phyloP scores from a whole-genome alignment of 352 stramenopile genomes.

The Phytophthora parvispora region DNA sequence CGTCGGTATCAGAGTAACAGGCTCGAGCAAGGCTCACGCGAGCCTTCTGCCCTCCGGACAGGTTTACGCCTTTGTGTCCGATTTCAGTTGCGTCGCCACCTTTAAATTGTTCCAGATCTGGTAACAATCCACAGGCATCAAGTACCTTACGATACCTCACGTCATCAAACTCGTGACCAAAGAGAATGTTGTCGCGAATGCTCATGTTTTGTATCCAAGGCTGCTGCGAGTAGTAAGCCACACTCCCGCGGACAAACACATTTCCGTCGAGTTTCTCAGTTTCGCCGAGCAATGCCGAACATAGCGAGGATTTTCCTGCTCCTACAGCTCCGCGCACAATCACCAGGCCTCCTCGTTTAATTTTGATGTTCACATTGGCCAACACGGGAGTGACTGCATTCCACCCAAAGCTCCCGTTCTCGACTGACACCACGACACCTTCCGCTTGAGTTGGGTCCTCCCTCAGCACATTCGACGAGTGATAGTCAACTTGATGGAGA shows the following conservation, averaged over 20 bases:
- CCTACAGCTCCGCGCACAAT: constrained; percentile 45
- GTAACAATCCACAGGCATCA: constrained; percentile 70
- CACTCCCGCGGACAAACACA: constrained; percentile 28
- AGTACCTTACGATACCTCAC: constrained; percentile 51
- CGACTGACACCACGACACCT: constrained; percentile 26
- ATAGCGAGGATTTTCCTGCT: constrained; percentile 46
- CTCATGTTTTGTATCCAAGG: constrained; percentile 95
- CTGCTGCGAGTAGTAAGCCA: constrained; percentile 78
- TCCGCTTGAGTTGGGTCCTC: constrained; percentile 6
- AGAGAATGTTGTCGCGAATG: constrained; percentile 94
- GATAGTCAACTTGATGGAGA: constrained; percentile 24
- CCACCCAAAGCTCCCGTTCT: constrained; percentile 39
- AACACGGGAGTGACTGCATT: constrained; percentile 8
- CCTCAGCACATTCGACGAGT: constrained; percentile 3
- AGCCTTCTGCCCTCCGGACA: constrained; percentile 94
- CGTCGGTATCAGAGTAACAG: constrained; percentile 60
- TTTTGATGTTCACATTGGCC: constrained; percentile 22
- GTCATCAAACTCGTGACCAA: constrained; percentile 60
- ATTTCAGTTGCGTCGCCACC: constrained; percentile 94
- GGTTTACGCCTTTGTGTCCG: constrained; percentile 95
- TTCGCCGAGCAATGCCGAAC: constrained; percentile 59
- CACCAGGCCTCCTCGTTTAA: constrained; percentile 42
- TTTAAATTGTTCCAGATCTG: constrained; percentile 90
- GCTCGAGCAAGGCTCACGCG: constrained; percentile 67
- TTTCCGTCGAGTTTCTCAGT: constrained; percentile 63